Evolutionary conservation across 108 stramenopile genomes (phyloP).

Genomic region (Skeletonema costatum): DNA sequence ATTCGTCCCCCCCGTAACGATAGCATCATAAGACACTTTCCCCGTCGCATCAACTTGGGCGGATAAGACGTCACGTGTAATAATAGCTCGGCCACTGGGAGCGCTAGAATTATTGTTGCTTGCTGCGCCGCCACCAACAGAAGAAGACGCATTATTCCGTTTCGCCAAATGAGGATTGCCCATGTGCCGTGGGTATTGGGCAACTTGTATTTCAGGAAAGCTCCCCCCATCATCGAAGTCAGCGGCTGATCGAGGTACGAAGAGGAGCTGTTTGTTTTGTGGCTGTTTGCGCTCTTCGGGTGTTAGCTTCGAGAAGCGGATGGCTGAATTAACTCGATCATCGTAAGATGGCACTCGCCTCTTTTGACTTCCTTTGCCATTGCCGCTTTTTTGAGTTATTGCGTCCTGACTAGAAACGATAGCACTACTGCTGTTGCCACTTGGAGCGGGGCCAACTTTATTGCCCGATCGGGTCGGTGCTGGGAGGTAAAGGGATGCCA

Average conservation of each 20-base stretch:
- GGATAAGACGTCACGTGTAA: constrained; percentile 87
- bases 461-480: constrained; percentile 50
- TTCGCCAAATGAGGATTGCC: constrained; percentile 84
- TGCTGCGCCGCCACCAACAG: constrained; percentile 8
- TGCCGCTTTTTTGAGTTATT: neutral
- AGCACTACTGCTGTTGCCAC: constrained; percentile 8
- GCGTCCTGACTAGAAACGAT: neutral
- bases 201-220: constrained; percentile 98
- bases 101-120: constrained; percentile 5
- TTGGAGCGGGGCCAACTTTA: constrained; percentile 22
- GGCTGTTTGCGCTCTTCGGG: constrained; percentile 64
- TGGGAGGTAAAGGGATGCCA: constrained; percentile 57
- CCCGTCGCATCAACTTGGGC: constrained; percentile 90
- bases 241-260: constrained; percentile 87
- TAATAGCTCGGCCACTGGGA: constrained; percentile 67
- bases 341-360: constrained; percentile 70
- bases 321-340: constrained; percentile 72
- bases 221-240: constrained; percentile 99
- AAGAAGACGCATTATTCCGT: constrained; percentile 8
- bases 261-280: constrained; percentile 55
- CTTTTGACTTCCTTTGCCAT: neutral
- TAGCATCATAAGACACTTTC: constrained; percentile 92
- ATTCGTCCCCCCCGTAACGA: constrained; percentile 95
- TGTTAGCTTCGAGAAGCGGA: constrained; percentile 58
- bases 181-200: constrained; percentile 98